Base-by-base conservation (phyloP, 148 eudicot genomes). In the Vaccinium corymbosum region DNA sequence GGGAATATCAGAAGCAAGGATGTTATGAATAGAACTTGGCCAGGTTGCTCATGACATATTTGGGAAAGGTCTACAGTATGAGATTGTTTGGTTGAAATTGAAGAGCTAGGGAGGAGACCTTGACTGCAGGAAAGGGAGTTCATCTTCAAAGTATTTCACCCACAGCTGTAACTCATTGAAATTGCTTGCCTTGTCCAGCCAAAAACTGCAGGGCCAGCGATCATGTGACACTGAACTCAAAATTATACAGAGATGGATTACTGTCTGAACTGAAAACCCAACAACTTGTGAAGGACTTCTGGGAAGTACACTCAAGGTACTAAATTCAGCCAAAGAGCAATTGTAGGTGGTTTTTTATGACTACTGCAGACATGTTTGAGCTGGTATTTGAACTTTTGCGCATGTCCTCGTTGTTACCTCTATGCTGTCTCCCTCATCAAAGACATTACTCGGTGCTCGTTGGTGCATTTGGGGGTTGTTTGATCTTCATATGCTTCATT, bases 11-110 rank as follows among this genome's bases (percentile, higher is more conserved):
- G 50, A 73, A 79, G 87, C 81, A 53, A 77, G 57, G 90, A 89
- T 55, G 84, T 94, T 62, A 87, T 76, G 68, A 80, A 10, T 70
- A 80, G 87, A 91, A 87, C 80, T 77, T 94, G 97, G 95, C 89
- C 93, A 11, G 95, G 94, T 66, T 95, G 98, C 88, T 87, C 79
- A 48, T 81, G 85, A 85, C 46, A 52, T 38, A 19, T 19, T 27
- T 53, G 10, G 14, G 64, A 48, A 71, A 32, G 35, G 10, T 6
- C 35, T 19, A 8, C 29, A 27, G 13, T 14, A n/a, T 81, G 16
- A 14, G 76, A 71, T 38, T 42, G 38, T 62, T 17, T 49, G 2
- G 56, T 48, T 15, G 59, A 49, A 49, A 25, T 68, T 81, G 29
- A 49, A 50, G 14, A 49, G 83, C 3, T 61, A 17, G 4, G 3